A percentile compares a stretch with the other conserved stretches of the same genome.
These are phyloP conservation scores for Sextonia rubra DNA, from an alignment of 164 flowering plant species.

Conservation along the genomic window DNA sequence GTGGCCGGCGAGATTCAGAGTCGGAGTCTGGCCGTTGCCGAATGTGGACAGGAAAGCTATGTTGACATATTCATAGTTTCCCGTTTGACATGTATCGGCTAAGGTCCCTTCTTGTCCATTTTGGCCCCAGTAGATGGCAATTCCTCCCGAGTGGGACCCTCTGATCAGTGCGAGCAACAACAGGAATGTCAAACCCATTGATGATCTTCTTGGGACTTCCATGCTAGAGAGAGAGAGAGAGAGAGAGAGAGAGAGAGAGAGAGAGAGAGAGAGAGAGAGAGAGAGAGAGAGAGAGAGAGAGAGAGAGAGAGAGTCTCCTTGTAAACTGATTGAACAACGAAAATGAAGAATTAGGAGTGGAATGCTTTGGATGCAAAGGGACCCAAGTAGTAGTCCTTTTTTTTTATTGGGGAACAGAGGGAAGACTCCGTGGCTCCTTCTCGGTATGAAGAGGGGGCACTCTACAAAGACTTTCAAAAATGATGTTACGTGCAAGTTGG, in stretches of 20 bases:
- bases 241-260: too few relatives aligned
- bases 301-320: too few relatives aligned
- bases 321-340: too few relatives aligned
- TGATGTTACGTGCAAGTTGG: too few relatives aligned
- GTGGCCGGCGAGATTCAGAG: constrained; percentile 34
- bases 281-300: too few relatives aligned
- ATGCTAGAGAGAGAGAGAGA: neutral
- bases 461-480: too few relatives aligned
- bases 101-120: constrained; percentile 11
- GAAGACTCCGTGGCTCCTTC: neutral
- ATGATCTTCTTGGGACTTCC: neutral
- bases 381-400: neutral
- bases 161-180: neutral
- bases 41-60: constrained; percentile 16
- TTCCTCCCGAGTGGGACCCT: neutral
- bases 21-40: constrained; percentile 12
- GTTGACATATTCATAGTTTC: constrained; percentile 17
- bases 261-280: too few relatives aligned
- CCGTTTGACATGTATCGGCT: constrained; percentile 15
- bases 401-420: neutral
- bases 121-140: constrained; percentile 23
- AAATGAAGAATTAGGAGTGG: too few relatives aligned
- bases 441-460: neutral
- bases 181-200: neutral
- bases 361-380: neutral